Percentiles rank a stretch among this genome's conserved stretches.
Evolutionary conservation across 1,284 basidiomycete genomes (phyloP).

Genomic region (Cystobasidium pallidum): DNA sequence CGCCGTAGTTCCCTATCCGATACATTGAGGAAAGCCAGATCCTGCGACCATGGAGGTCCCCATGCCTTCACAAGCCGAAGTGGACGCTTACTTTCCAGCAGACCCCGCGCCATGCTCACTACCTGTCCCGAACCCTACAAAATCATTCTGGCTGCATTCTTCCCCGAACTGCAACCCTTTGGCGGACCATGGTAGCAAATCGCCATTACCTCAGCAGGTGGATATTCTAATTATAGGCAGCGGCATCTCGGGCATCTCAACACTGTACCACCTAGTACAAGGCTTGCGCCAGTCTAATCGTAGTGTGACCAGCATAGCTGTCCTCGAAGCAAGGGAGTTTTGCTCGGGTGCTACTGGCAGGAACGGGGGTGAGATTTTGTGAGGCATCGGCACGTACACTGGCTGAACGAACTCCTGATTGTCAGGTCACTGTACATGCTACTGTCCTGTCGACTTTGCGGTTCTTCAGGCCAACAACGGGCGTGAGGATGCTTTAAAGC

Average conservation of each 20-base stretch:
- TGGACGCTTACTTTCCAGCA: conserved; percentile 34
- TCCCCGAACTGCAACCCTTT: conserved; percentile 66
- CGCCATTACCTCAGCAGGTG: conserved; percentile 63
- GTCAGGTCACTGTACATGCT: conserved; percentile 67
- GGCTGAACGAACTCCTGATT: neutral
- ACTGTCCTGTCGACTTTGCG: conserved; percentile 61
- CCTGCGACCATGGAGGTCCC: conserved; percentile 32
- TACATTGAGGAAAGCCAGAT: neutral
- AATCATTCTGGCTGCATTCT: conserved; percentile 70
- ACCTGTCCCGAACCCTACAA: conserved; percentile 67
- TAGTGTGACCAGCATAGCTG: conserved; percentile 56
- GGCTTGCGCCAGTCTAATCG: conserved; percentile 4
- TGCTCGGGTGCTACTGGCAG: conserved; percentile 79
- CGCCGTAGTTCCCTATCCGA: no score
- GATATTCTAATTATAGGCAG: conserved; percentile 76
- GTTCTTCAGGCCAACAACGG: conserved; percentile 60
- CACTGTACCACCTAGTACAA: conserved; percentile 32
- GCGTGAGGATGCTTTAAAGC: conserved; percentile 63
- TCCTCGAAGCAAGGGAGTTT: conserved; percentile 76
- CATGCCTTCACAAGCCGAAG: conserved; percentile 18
- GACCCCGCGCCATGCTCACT: conserved; percentile 53
- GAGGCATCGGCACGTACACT: neutral
- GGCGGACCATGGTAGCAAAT: conserved; percentile 66
- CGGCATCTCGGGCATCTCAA: conserved; percentile 69
- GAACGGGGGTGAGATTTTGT: conserved; percentile 44